A percentile compares a stretch with the other conserved stretches of the same genome.
Conservation (phyloP, 148 eudicot species). For the Vaccinium vitisidaea region DNA sequence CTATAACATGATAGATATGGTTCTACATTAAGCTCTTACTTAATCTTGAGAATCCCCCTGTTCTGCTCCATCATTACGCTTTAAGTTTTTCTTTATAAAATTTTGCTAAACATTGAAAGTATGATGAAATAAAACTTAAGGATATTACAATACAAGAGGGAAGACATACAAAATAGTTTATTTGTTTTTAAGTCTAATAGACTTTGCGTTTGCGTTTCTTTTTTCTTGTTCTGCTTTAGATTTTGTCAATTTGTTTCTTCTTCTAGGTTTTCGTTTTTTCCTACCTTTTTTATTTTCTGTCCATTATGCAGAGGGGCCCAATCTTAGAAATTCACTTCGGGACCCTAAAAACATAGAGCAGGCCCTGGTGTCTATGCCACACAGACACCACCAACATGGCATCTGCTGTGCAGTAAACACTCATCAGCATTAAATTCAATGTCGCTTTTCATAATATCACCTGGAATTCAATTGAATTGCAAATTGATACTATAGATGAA, state of each 20-base stretch:
- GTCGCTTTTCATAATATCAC: neutral
- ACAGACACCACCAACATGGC: neutral
- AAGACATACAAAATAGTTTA: neutral
- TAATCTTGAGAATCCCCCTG: neutral
- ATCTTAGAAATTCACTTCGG: neutral
- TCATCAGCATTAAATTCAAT: neutral
- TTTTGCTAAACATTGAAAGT: neutral
- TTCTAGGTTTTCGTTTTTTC: neutral
- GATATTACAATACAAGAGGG: neutral
- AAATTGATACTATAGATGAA: neutral
- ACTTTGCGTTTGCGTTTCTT: neutral
- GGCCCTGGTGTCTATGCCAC: neutral
- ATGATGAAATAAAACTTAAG: neutral
- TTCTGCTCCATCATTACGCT: neutral
- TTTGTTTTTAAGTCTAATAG: neutral
- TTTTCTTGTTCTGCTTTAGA: neutral
- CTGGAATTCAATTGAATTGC: neutral
- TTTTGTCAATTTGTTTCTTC: neutral
- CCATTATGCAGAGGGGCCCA: neutral
- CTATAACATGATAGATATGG: neutral
- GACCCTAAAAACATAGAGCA: neutral
- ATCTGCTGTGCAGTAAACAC: neutral
- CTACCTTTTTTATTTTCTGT: neutral
- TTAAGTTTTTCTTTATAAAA: neutral
- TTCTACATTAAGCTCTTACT: neutral